Base-by-base conservation (phyloP, 2,329 filamentous ascomycete genomes). In the Aspergillus terreus region DNA sequence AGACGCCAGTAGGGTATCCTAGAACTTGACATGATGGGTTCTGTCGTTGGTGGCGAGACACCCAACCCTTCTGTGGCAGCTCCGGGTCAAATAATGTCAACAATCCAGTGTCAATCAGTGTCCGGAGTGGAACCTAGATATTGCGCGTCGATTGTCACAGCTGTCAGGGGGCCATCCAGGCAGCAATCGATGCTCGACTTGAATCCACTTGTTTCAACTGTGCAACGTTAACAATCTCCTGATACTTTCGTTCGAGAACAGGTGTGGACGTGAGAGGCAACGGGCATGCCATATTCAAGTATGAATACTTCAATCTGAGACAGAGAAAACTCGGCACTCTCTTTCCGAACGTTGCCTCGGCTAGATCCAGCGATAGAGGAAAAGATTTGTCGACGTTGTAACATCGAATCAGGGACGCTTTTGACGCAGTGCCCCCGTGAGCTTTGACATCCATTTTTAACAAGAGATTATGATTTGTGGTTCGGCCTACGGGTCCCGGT, bases 1-100 rank as follows among this genome's bases (percentile, higher is more conserved):
- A 63, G 46, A 41, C 64, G 63, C 64, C 64, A 67, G 46, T 59
- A 67, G 15, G 63, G 62, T 15, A 67, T 66, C 38, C 58, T 58
- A 17, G 63, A 61, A n/a, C 5, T 23, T 23, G 23, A 23, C 23
- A 23, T 23, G 23, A 6, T 5, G 4, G 23, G 4, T 23, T 23
- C 23, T 23, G 23, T 23, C 1, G 23, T 6, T 23, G 23, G 23
- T 23, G 23, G 23, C 23, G 23, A 23, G 23, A 23, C 23, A 5
- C 23, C 23, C 4, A 23, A 23, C 4, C 23, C 23, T 17, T n/a
- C 6, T 38, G 14, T n/a, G 35, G 7, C 35, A 6, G 15, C 35
- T 15, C 2, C 1, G 12, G 15, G 15, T 38, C 2, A n/a, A 42
- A 30, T 30, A 19, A 27, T 30, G 6, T 30, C 27, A 30, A 30